Percentiles rank a stretch among this genome's conserved stretches.
These are phyloP conservation scores for Ogataea nonfermentans DNA, from an alignment of 805 yeast species.

Conservation along the genomic window DNA sequence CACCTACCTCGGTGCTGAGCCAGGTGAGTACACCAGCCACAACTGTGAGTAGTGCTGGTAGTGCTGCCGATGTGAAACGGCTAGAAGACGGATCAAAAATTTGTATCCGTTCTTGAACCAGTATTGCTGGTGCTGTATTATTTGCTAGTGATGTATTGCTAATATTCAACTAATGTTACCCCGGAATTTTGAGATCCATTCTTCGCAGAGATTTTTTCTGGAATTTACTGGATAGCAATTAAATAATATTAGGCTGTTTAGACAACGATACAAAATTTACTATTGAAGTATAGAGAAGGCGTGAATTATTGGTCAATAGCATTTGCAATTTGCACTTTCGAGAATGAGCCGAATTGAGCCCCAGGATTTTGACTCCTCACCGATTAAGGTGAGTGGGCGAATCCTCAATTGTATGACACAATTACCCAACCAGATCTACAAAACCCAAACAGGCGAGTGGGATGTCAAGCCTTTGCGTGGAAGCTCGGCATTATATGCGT, in stretches of 20 bases:
- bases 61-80: conserved; percentile 41
- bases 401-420: conserved; percentile 65
- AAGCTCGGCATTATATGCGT: conserved; percentile 78
- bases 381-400: conserved; percentile 56
- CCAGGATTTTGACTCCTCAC: conserved; percentile 23
- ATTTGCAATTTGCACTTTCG: not conserved
- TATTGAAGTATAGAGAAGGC: no score
- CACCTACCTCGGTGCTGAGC: conserved; percentile 23
- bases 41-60: conserved; percentile 27
- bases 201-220: conserved; percentile 9
- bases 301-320: not conserved
- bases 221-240: conserved; percentile 9
- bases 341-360: conserved; percentile 13
- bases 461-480: conserved; percentile 69
- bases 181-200: conserved; percentile 8
- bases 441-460: conserved; percentile 45
- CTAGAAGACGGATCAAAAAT: conserved; percentile 70
- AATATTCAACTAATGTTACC: conserved; percentile 7
- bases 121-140: not conserved
- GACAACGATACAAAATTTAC: no score
- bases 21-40: conserved; percentile 25
- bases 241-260: not conserved
- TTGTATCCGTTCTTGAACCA: conserved; percentile 59
- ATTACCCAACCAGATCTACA: conserved; percentile 61
- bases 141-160: conserved; percentile 13